Evolutionary conservation across 805 yeast species (phyloP), one percentile per base, ranked within the genome.

Genomic region (Saccharomycopsis microspora): DNA sequence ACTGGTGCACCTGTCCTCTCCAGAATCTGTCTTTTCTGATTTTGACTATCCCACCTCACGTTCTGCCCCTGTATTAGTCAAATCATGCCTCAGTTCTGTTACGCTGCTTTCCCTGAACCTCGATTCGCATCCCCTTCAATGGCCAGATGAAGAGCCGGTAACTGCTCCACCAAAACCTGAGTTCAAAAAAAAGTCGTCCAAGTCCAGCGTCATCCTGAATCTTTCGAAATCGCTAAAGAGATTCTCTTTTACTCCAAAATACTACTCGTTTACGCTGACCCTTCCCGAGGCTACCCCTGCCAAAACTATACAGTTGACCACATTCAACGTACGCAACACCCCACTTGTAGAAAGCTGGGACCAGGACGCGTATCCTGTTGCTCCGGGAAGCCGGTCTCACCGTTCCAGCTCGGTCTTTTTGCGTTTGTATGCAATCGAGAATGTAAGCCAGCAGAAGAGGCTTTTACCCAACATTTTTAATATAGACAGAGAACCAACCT

Each of bases 401-500:
- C 44, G 55, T 39, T 29, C 54, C 10, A 47, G 47, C 28, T 48
- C 51, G 10, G 29, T 47, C 6, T 52, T 52, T 33, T 41, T 52
- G 10, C 45, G 42, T 31, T 38, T 52, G n/a, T 52, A 52, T 31
- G 55, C 55, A 10, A 52, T 50, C 30, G 54, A 50, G 45, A 50
- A 52, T 35, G 35, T 39, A 6, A 39, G 47, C 34, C 49, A 47
- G 29, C 41, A 39, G 27, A 48, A 48, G 27, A 36, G 36, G 10
- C 35, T 52, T 8, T 41, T 52, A 27, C 55, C 55, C 28, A 52
- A 52, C 41, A 50, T 52, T 41, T 50, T 52, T n/a, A 44, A 43
- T n/a, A 5, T 43, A 32, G 42, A 41, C 31, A 19, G 19, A 19
- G 19, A 19, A 19, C 19, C 19, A 19, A 19, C 19, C 19, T 19